Conservation (phyloP, 768 basidiomycete genomes). For the Cyathus striatus region DNA sequence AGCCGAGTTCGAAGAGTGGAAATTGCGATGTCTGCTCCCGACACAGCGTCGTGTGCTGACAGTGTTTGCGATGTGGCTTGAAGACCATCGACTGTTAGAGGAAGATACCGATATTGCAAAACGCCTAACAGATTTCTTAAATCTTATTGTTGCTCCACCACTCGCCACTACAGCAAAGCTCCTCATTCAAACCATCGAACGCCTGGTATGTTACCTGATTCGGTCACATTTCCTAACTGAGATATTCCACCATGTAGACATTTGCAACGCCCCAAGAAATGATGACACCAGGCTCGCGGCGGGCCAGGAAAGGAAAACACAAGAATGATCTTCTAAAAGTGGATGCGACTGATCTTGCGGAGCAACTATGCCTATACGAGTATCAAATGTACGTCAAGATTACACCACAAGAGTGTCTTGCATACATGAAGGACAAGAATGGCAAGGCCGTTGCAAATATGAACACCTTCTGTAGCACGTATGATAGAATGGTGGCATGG, state of each 20-base stretch:
- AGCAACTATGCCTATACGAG: constrained; percentile 79
- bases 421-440: constrained; percentile 43
- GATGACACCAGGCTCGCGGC: constrained; percentile 22
- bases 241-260: constrained; percentile 27
- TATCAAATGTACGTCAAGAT: constrained; percentile 65
- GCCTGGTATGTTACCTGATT: constrained; percentile 36
- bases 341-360: constrained; percentile 66
- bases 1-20: constrained; percentile 62
- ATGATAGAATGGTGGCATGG: constrained; percentile 63
- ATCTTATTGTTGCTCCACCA: constrained; percentile 32
- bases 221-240: too few relatives aligned
- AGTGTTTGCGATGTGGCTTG: constrained; percentile 57
- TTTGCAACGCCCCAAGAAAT: constrained; percentile 25
- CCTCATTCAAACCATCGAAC: constrained; percentile 48
- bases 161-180: constrained; percentile 40
- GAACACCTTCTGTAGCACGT: constrained; percentile 48
- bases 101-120: constrained; percentile 61
- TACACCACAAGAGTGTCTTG: constrained; percentile 68
- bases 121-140: constrained; percentile 52
- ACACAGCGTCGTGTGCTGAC: constrained; percentile 59
- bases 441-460: constrained; percentile 37
- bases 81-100: constrained; percentile 53
- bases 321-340: constrained; percentile 61
- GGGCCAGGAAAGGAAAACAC: constrained; percentile 42
- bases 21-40: constrained; percentile 51